Conservation (phyloP, 495 filamentous ascomycete genomes). For the Aspergillus coremiiformis region DNA sequence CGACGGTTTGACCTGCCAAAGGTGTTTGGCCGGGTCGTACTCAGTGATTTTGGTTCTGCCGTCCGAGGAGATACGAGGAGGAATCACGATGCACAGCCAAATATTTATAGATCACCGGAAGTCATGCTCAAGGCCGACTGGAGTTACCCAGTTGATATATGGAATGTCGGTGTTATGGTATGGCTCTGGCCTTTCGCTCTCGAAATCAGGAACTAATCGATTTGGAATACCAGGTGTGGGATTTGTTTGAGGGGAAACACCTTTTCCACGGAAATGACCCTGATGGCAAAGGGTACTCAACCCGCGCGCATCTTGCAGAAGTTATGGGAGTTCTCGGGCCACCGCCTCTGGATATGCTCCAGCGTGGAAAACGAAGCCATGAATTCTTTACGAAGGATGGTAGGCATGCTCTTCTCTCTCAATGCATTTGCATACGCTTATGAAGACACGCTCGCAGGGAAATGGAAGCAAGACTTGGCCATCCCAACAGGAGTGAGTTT, state of each 20-base stretch:
- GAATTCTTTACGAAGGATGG: slow-evolving; percentile 35
- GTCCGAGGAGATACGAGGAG: slow-evolving; percentile 43
- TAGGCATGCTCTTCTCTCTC: slow-evolving; percentile 13
- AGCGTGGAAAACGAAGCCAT: slow-evolving; percentile 25
- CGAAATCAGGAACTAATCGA: slow-evolving; percentile 6
- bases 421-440: slow-evolving; percentile 4
- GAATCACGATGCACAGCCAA: slow-evolving; percentile 29
- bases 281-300: slow-evolving; percentile 34
- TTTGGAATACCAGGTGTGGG: slow-evolving; percentile 4
- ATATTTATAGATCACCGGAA: slow-evolving; percentile 42
- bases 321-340: slow-evolving; percentile 39
- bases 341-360: slow-evolving; percentile 36
- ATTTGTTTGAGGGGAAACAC: slow-evolving; percentile 23
- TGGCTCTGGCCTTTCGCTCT: slow-evolving; percentile 5
- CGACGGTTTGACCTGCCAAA: slow-evolving; percentile 29
- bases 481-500: slow-evolving; percentile 22
- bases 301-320: slow-evolving; percentile 39
- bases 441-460: slow-evolving; percentile 17
- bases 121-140: slow-evolving; percentile 38
- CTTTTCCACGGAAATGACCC: slow-evolving; percentile 40
- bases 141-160: slow-evolving; percentile 43
- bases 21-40: slow-evolving; percentile 18
- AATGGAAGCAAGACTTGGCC: slow-evolving; percentile 26
- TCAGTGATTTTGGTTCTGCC: slow-evolving; percentile 80
- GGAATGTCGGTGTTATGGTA: slow-evolving; percentile 46